Percentiles rank a stretch among this genome's conserved stretches.
Evolutionary conservation across 2,329 filamentous ascomycete genomes (phyloP).

Genomic region (Fusarium sp.): DNA sequence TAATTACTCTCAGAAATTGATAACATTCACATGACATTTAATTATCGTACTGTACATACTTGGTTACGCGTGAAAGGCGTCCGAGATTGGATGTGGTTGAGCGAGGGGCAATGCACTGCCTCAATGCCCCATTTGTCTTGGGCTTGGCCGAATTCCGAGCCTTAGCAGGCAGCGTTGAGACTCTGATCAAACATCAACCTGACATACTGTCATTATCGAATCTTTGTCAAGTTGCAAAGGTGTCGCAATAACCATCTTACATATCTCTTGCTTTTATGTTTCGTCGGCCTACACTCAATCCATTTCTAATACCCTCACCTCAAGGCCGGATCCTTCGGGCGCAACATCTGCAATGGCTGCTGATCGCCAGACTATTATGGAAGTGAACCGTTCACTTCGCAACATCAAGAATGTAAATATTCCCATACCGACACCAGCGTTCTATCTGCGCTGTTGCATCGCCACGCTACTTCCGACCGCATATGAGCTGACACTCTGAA

Average conservation of each 20-base stretch:
- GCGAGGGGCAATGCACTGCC: constrained; percentile 42
- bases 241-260: neutral
- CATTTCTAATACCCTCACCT: constrained; percentile 5
- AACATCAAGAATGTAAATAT: constrained; percentile 81
- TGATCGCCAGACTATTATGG: constrained; percentile 70
- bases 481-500: constrained; percentile 52
- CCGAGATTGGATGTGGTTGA: constrained; percentile 31
- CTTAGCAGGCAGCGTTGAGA: constrained; percentile 8
- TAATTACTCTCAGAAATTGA: neutral
- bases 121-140: constrained; percentile 34
- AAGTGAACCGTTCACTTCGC: constrained; percentile 86
- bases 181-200: constrained; percentile 16
- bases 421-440: neutral
- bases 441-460: neutral
- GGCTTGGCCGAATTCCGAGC: constrained; percentile 17
- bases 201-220: constrained; percentile 18
- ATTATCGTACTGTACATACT: neutral
- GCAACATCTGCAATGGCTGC: constrained; percentile 52
- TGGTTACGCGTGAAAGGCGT: constrained; percentile 4
- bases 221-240: constrained; percentile 9
- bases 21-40: neutral
- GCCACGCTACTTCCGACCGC: neutral
- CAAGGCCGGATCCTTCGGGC: constrained; percentile 14
- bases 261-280: neutral
- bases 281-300: neutral